Evolutionary conservation across 2,329 filamentous ascomycete species (phyloP).

Genomic region (Thelonectria olida): DNA sequence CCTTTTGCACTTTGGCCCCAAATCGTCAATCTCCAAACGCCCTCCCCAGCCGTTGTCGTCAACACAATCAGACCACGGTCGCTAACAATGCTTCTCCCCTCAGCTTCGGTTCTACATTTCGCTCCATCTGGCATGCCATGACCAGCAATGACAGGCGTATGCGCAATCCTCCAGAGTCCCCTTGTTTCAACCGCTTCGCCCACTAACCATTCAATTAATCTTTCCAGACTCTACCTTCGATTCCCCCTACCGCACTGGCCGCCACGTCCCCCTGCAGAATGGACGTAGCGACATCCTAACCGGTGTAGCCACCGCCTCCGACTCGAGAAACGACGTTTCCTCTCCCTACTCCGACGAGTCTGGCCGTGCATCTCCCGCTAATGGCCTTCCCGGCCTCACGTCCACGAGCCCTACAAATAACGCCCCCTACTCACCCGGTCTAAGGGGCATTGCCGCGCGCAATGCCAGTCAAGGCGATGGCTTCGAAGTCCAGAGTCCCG

Average conservation of each 20-base stretch:
- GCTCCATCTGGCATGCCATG: slow-evolving; percentile 95
- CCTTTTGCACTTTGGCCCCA: neutral
- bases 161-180: slow-evolving; percentile 37
- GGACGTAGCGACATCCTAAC: slow-evolving; percentile 84
- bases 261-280: slow-evolving; percentile 88
- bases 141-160: slow-evolving; percentile 75
- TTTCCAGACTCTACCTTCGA: slow-evolving; percentile 86
- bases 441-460: slow-evolving; percentile 80
- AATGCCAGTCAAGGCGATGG: slow-evolving; percentile 70
- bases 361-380: slow-evolving; percentile 60
- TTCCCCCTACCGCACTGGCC: slow-evolving; percentile 89
- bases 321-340: slow-evolving; percentile 86
- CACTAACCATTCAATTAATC: slow-evolving; percentile 29
- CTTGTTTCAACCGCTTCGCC: slow-evolving; percentile 8
- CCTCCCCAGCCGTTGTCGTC: neutral
- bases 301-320: slow-evolving; percentile 86
- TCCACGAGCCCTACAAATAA: slow-evolving; percentile 64
- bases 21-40: neutral
- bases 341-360: slow-evolving; percentile 81
- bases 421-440: slow-evolving; percentile 88
- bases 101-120: slow-evolving; percentile 77
- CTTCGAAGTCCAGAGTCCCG: slow-evolving; percentile 75
- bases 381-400: slow-evolving; percentile 47
- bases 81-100: slow-evolving; percentile 26
- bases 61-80: slow-evolving; percentile 2